Percentiles rank a stretch among this genome's conserved stretches.
Conservation (phyloP, 129 eudicot species). For the Silybum marianum region DNA sequence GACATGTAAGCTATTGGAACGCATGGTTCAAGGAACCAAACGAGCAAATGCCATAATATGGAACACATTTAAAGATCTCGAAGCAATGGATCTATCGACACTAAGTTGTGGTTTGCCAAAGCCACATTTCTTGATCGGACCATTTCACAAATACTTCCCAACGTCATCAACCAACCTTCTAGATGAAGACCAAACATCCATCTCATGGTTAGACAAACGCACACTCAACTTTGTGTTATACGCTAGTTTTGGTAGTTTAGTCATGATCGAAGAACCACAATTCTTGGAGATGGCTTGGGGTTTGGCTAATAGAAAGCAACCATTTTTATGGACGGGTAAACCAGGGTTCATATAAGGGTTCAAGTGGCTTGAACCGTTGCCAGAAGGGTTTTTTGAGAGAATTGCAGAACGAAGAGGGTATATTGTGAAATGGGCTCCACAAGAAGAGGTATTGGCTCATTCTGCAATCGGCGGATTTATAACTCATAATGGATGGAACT, state of each 20-base stretch:
- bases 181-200: constrained; percentile 26
- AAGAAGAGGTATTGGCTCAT: constrained; percentile 25
- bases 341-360: constrained; percentile 32
- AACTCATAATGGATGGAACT: constrained; percentile 37
- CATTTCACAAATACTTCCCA: constrained; percentile 38
- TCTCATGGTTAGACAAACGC: constrained; percentile 40
- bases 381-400: constrained; percentile 31
- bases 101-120: constrained; percentile 4
- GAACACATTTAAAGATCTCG: constrained; percentile 40
- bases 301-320: constrained; percentile 42
- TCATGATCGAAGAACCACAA: background rate
- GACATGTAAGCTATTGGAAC: background rate
- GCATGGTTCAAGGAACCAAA: constrained; percentile 17
- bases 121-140: constrained; percentile 38
- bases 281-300: constrained; percentile 45
- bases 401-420: constrained; percentile 27
- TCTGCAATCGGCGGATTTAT: constrained; percentile 17
- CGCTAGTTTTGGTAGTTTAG: constrained; percentile 37
- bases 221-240: constrained; percentile 26
- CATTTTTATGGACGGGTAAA: constrained; percentile 44
- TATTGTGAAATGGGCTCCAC: constrained; percentile 52
- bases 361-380: constrained; percentile 22
- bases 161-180: constrained; percentile 18
- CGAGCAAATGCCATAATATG: constrained; percentile 18
- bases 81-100: constrained; percentile 16